Evolutionary conservation across 371 early-diverging fungal genomes (phyloP), one percentile per base, ranked within the genome.

Genomic region (Rhizopus sp.): DNA sequence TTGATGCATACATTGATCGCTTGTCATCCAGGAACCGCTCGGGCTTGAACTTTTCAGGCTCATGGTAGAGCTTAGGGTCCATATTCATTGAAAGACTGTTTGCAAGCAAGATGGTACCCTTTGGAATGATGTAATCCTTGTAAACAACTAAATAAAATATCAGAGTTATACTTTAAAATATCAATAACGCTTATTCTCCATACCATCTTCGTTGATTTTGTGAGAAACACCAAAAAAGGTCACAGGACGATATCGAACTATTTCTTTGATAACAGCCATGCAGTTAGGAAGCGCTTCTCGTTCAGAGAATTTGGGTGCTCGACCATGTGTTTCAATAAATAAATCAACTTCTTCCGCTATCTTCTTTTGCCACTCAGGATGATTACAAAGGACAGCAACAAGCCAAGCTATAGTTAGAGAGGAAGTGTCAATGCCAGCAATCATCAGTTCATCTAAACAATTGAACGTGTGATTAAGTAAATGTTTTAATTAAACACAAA

Each of bases 121-220:
- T 58, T 7, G 66, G 66, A 41, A 66, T 54, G 4, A 57, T 0
- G 33, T 66, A 66, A 12, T 51, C 55, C 46, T 61, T 54, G 0
- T 58, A 55, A 0, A 48, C 50, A 13, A 66, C 61, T 61, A 54
- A 16, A 46, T 29, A 23, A 46, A 46, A 46, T 29, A 46, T 8
- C 17, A 46, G 29, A 46, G 7, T 34, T 13, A 2, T n/a, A 33
- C 10, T 13, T 35, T 5, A 7, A 5, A 29, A 9, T 8, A 0
- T 34, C 7, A 15, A 3, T 23, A 6, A n/a, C 2, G 10, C 41
- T 13, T 46, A 30, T 0, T 35, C 3, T 50, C 41, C 60, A 41
- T 56, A 65, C 65, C 49, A 15, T 65, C 65, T 48, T 33, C 42
- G 1, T 9, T 31, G 5, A 34, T 39, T 16, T 39, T 16, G 30